These are phyloP conservation scores for Chlamydomonas sp. DNA, from an alignment of 139 green algal genomes.

Conservation along the genomic window DNA sequence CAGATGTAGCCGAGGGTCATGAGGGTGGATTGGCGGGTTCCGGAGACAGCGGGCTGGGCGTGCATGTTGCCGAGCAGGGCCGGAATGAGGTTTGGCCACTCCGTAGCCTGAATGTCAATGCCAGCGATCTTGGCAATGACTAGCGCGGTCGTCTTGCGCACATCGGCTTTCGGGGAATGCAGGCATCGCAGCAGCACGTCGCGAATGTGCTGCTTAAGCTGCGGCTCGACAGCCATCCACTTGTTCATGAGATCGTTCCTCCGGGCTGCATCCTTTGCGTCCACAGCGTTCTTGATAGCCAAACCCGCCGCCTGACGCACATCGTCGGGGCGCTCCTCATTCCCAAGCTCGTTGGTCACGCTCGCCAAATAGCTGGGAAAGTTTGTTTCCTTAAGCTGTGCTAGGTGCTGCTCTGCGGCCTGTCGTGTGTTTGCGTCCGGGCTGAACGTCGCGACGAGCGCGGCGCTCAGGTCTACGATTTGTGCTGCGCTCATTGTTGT, in stretches of 20 bases:
- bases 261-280: conserved; percentile 84
- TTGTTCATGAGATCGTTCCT: conserved; percentile 72
- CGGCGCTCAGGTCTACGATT: conserved; percentile 18
- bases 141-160: conserved; percentile 83
- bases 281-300: conserved; percentile 96
- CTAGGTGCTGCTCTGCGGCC: conserved; percentile 85
- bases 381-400: conserved; percentile 81
- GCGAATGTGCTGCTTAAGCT: conserved; percentile 83
- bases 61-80: conserved; percentile 80
- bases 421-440: conserved; percentile 73
- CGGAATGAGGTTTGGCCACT: conserved; percentile 91
- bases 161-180: conserved; percentile 63
- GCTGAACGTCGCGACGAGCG: conserved; percentile 34
- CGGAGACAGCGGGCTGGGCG: conserved; percentile 36
- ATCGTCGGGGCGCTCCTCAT: conserved; percentile 75
- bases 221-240: conserved; percentile 78
- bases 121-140: conserved; percentile 94
- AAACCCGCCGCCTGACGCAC: conserved; percentile 88
- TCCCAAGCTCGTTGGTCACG: conserved; percentile 84
- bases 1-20: conserved; percentile 96
- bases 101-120: conserved; percentile 87
- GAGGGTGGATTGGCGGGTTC: conserved; percentile 81
- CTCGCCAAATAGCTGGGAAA: conserved; percentile 79
- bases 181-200: conserved; percentile 81
- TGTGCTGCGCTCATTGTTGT: too few relatives aligned